Base-by-base conservation (phyloP, 306 rosid species). In the Gastrolobium villosum region DNA sequence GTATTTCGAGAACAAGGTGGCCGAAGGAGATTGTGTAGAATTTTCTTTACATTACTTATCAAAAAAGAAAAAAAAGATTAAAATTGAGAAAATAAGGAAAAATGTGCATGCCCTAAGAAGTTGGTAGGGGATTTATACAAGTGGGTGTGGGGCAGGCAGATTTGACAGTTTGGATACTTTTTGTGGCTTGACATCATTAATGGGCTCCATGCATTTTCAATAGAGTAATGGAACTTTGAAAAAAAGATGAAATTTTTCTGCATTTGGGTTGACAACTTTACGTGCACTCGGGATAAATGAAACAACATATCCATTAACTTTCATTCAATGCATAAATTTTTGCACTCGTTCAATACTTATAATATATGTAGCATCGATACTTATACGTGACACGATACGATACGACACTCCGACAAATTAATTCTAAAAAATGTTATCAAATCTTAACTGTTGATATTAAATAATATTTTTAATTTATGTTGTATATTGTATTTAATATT, bases 181-280 rank as follows among this genome's bases (percentile, higher is more conserved):
- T 72, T 57, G 78, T 81, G 76, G 82, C 82, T 82, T 82, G 81
- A 72, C 83, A 72, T 81, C 83, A 85, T 75, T 85, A 65, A 76
- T 78, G 86, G 86, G 86, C 82, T 79, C 86, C 88, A 82, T 69
- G 76, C 65, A 65, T 54, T 55, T 70, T 82, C 65, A 61, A 74
- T 7, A 43, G 77, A 76, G 75, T 80, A 66, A 76, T 55, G 43
- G 15, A 76, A 45, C 37, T 63, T 79, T 62, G 52, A 82, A 74
- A 64, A 71, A 44, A 77, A 69, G 82, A 71, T 77, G 75, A 70
- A 74, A 63, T 35, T 5, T 48, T 78, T 63, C 86, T 83, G 76
- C 76, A 72, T 83, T 78, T 72, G 77, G 79, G 72, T 72, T 78
- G 83, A 83, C 86, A 83, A 56, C 72, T 83, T 72, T 76, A 78